Conservation (phyloP, 768 basidiomycete species). For the Lentinula sp. region DNA sequence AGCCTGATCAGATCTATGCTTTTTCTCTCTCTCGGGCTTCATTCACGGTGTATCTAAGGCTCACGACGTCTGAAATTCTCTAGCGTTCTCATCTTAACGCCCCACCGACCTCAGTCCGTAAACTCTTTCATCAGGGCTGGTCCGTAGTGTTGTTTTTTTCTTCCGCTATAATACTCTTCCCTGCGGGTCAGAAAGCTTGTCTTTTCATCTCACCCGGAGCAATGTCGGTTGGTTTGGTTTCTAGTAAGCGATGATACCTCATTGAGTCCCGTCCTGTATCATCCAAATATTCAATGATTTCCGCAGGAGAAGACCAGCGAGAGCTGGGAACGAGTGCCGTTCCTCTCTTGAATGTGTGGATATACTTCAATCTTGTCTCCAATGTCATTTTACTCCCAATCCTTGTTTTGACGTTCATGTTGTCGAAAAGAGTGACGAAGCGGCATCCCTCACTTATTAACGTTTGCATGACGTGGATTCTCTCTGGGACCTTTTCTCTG, state of each 20-base stretch:
- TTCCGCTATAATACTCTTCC: constrained; percentile 15
- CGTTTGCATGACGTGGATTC: constrained; percentile 41
- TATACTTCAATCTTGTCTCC: constrained; percentile 39
- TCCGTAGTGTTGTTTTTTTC: constrained; percentile 1
- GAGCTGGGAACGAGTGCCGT: constrained; percentile 18
- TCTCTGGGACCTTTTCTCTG: constrained; percentile 35
- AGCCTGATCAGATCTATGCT: background rate
- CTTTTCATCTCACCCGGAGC: background rate
- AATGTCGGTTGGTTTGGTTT: background rate
- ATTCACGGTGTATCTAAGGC: background rate
- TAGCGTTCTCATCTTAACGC: background rate
- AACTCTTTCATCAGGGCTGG: background rate
- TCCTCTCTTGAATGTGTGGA: constrained; percentile 30
- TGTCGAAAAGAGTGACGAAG: constrained; percentile 26
- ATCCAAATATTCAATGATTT: background rate
- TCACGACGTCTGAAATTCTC: background rate
- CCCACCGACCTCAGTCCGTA: background rate
- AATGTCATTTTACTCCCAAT: constrained; percentile 39
- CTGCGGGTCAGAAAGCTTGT: constrained; percentile 18
- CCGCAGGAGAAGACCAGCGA: constrained; percentile 16
- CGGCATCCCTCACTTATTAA: constrained; percentile 41
- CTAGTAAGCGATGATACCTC: background rate
- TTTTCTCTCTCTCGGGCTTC: background rate
- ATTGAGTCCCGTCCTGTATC: background rate
- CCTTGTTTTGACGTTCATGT: constrained; percentile 37